Percentiles rank a stretch among this genome's conserved stretches.
Conservation (phyloP, 805 yeast genomes). For the Starmera quercuum region DNA sequence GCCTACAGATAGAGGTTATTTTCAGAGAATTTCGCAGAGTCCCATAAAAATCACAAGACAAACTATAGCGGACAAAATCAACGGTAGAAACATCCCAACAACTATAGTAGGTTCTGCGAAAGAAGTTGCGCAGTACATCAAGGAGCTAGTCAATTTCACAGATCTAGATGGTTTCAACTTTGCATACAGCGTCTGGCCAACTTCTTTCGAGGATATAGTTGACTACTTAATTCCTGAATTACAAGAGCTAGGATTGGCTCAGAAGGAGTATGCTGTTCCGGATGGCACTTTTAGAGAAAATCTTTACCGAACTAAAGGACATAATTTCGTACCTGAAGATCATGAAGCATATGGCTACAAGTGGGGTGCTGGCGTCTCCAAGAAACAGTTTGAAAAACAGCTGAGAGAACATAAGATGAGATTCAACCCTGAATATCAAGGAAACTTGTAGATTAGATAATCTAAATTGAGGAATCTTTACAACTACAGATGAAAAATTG, state of each 20-base stretch:
- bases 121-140: constrained; percentile 32
- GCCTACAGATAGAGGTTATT: constrained; percentile 1
- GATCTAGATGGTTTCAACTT: constrained; percentile 36
- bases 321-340: constrained; percentile 1
- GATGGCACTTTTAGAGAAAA: constrained; percentile 9
- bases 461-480: too few relatives aligned
- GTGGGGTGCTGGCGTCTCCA: constrained; percentile 11
- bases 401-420: not conserved
- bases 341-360: constrained; percentile 3
- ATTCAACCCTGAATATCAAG: not conserved
- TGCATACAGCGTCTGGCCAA: constrained; percentile 30
- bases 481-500: too few relatives aligned
- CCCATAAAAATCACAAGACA: constrained; percentile 8
- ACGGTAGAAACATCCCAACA: constrained; percentile 15
- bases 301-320: not conserved
- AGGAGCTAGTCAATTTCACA: constrained; percentile 30
- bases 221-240: constrained; percentile 29
- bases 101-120: constrained; percentile 24
- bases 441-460: too few relatives aligned
- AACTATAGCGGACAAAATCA: constrained; percentile 15
- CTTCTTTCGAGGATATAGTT: constrained; percentile 31
- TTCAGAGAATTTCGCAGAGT: not conserved
- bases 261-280: constrained; percentile 27
- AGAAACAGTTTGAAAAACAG: constrained; percentile 17
- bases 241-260: constrained; percentile 23